Base-by-base conservation (phyloP, 106 monocot species). In the Phalaenopsis aphrodite region DNA sequence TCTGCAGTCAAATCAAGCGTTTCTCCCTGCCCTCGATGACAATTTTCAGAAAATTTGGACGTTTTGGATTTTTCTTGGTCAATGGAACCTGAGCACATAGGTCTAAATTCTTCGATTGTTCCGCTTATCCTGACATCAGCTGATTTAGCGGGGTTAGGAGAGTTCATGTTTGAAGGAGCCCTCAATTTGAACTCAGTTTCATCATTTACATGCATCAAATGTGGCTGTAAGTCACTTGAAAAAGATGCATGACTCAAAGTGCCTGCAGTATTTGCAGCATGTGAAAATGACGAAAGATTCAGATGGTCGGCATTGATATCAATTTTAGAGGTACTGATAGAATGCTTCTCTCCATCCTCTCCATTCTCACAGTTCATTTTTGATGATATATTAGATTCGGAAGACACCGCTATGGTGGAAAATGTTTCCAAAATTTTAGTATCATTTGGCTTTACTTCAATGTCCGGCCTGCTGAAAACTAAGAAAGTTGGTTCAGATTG, bases 381-480 rank as follows among this genome's bases (percentile, higher is more conserved):
- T 19, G 83, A 56, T 42, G 78, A 5, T 42, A 48, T 21, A 5
- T 57, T 57, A 43, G 72, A 78, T 43, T 83, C 43, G 21, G 69
- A 41, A 72, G 42, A 42, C 71, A 38, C 30, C 43, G 71, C 7
- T 4, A 42, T 78, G 55, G 18, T 36, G 4, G 69, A 82, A 47
- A 38, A 71, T 69, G 48, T 69, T 36, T 77, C 69, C 41, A 72
- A 8, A 45, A 2, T 39, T 78, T 78, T 83, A 41, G 57, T 10
- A 46, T 76, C 49, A 76, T 65, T 21, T 48, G 56, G 8, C 55
- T 78, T 78, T 72, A 43, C 77, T 57, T 78, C 73, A 58, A 83
- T 24, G n/a, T 78, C 78, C 8, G 41, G 23, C 30, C 23, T 73
- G 47, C 57, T 73, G 7, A 58, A 42, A 48, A 42, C n/a, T 19